Evolutionary conservation across 2,329 filamentous ascomycete genomes (phyloP).

Genomic region (Pseudocercospora macadamiae): DNA sequence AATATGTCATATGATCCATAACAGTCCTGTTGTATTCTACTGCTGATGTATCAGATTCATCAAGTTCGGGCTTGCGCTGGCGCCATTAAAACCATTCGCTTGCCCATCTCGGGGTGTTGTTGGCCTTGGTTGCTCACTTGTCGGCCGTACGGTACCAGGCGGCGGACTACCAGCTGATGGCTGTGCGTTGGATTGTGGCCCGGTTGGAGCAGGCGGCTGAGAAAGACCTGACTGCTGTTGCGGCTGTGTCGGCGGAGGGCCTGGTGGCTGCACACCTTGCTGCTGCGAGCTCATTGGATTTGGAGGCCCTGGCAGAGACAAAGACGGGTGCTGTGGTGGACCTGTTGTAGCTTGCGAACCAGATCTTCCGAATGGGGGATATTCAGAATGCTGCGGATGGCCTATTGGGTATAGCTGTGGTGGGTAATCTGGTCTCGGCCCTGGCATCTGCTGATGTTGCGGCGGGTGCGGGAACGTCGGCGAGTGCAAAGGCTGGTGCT

Average conservation of each 20-base stretch:
- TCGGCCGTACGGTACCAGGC: conserved; percentile 17
- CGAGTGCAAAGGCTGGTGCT: conserved; percentile 31
- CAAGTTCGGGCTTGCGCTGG: conserved; percentile 53
- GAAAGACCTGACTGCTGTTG: conserved; percentile 12
- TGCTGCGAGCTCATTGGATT: conserved; percentile 13
- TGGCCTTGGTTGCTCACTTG: conserved; percentile 24
- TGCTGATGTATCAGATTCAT: conserved; percentile 50
- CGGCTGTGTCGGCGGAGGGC: conserved; percentile 13
- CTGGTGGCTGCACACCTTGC: background rate
- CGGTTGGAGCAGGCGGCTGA: conserved; percentile 5
- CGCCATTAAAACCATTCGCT: conserved; percentile 31
- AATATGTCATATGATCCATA: too few species aligned
- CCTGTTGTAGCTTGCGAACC: conserved; percentile 18
- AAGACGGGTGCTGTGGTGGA: conserved; percentile 22
- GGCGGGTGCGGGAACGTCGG: conserved; percentile 22
- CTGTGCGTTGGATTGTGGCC: background rate
- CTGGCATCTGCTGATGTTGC: conserved; percentile 23
- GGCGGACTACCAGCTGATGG: conserved; percentile 19
- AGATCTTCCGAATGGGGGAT: conserved; percentile 21
- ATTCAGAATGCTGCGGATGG: conserved; percentile 20
- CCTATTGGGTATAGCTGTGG: conserved; percentile 18
- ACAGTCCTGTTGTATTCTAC: background rate
- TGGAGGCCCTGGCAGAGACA: conserved; percentile 13
- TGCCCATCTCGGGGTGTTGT: conserved; percentile 33
- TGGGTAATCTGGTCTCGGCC: conserved; percentile 14